A percentile compares a stretch with the other conserved stretches of the same genome.
phyloP scores from a whole-genome alignment of 2,329 filamentous ascomycete species.

The Pestalotiopsis sp. region DNA sequence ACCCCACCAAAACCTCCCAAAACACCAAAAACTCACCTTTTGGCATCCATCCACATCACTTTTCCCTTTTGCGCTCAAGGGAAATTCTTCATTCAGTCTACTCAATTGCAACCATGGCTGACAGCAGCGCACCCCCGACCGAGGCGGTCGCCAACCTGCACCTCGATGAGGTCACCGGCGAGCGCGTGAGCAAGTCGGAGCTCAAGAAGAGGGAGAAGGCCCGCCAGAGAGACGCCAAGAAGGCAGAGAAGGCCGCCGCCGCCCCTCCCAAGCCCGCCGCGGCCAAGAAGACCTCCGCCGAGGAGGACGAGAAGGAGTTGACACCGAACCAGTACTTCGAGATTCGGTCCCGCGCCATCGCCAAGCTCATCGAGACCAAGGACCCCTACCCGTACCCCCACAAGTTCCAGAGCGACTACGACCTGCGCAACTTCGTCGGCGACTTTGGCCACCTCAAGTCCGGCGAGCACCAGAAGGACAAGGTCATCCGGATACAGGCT shows the following conservation, averaged over 20 bases:
- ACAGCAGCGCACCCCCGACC: constrained; percentile 33
- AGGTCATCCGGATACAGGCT: constrained; percentile 76
- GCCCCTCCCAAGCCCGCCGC: constrained; percentile 65
- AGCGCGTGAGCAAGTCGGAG: constrained; percentile 81
- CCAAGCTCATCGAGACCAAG: constrained; percentile 72
- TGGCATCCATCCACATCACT: constrained; percentile 13
- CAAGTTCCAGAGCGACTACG: constrained; percentile 86
- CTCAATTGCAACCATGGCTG: constrained; percentile 11
- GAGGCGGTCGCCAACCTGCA: constrained; percentile 72
- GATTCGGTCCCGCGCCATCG: constrained; percentile 83
- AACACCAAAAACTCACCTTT: not conserved
- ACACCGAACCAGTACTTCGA: constrained; percentile 82
- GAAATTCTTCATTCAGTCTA: not conserved
- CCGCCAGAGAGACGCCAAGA: constrained; percentile 83
- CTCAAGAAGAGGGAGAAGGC: constrained; percentile 96
- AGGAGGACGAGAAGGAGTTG: constrained; percentile 58
- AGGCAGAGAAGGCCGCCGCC: constrained; percentile 80
- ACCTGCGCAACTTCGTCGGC: constrained; percentile 77
- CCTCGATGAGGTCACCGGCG: constrained; percentile 91
- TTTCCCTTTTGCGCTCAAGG: constrained; percentile 18
- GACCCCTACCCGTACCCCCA: constrained; percentile 88
- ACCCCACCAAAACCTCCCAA: not conserved
- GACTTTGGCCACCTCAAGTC: constrained; percentile 84
- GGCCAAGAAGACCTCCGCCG: constrained; percentile 51
- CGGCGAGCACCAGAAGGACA: constrained; percentile 79